A percentile compares a stretch with the other conserved stretches of the same genome.
phyloP scores from a whole-genome alignment of 805 yeast genomes.

The Teunomyces pallodes region DNA sequence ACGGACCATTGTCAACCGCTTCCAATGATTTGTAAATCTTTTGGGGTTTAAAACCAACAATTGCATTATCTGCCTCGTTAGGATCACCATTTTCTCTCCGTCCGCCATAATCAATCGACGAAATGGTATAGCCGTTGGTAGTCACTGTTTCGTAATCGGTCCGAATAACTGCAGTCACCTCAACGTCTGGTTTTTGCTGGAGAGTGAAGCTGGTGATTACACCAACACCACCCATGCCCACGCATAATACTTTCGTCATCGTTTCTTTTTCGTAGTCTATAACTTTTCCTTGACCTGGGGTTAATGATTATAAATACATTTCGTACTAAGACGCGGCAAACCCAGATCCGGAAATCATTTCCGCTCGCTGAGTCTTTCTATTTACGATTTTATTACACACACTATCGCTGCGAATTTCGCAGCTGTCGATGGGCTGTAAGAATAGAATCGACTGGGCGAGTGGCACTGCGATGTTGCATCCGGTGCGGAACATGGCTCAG shows the following conservation, averaged over 20 bases:
- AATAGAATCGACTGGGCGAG: background rate
- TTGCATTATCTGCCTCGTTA: conserved; percentile 13
- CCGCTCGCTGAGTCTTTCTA: background rate
- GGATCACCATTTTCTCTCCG: conserved; percentile 13
- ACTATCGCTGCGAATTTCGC: background rate
- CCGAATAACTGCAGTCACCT: conserved; percentile 32
- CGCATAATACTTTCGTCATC: conserved; percentile 48
- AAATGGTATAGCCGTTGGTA: conserved; percentile 27
- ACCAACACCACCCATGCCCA: conserved; percentile 90
- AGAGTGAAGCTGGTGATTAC: conserved; percentile 63
- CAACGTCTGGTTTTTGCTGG: conserved; percentile 20
- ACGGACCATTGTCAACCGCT: conserved; percentile 24
- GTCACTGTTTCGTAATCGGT: conserved; percentile 28
- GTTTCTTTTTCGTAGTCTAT: background rate
- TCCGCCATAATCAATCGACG: conserved; percentile 29
- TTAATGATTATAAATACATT: background rate
- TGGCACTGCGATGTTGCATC: background rate
- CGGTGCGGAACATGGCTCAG: background rate
- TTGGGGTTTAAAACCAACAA: conserved; percentile 24
- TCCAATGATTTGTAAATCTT: conserved; percentile 24
- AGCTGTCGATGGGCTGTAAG: background rate
- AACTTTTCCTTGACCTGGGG: background rate
- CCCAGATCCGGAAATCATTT: background rate
- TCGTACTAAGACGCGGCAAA: background rate
- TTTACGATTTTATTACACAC: background rate